Percentiles rank a stretch among this genome's conserved stretches.
phyloP scores from a whole-genome alignment of 1,284 basidiomycete genomes.

The Apiotrichum domesticum region DNA sequence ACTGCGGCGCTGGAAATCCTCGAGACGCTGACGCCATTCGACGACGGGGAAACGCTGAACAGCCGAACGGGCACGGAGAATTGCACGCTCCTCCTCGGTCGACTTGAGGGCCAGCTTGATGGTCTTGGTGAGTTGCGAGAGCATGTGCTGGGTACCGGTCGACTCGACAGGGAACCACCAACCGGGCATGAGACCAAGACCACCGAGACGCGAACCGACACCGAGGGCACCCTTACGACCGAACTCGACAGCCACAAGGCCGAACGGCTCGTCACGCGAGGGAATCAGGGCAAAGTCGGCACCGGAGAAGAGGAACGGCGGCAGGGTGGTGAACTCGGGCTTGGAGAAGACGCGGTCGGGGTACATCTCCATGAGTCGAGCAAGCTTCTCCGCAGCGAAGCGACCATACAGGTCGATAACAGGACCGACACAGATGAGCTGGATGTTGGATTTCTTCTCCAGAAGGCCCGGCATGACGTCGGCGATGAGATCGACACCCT shows the following conservation, averaged over 20 bases:
- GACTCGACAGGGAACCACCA: constrained; percentile 98
- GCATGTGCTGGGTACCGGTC: constrained; percentile 80
- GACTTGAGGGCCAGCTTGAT: constrained; percentile 89
- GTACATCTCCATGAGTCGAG: constrained; percentile 85
- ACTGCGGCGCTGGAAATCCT: constrained; percentile 84
- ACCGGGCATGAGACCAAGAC: constrained; percentile 91
- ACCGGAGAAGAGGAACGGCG: constrained; percentile 84
- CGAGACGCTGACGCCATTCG: constrained; percentile 89
- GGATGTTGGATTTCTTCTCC: constrained; percentile 76
- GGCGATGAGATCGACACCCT: constrained; percentile 89
- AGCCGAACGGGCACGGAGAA: constrained; percentile 82
- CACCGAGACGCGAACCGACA: constrained; percentile 84
- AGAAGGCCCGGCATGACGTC: constrained; percentile 84
- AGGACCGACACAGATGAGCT: constrained; percentile 80
- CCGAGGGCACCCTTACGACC: constrained; percentile 90
- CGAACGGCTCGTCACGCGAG: constrained; percentile 89
- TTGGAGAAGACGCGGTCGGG: constrained; percentile 88
- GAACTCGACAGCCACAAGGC: constrained; percentile 89
- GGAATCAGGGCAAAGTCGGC: constrained; percentile 91
- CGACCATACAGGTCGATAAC: constrained; percentile 90
- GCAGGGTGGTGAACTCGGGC: constrained; percentile 88
- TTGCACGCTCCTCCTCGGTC: constrained; percentile 78
- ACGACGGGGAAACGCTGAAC: constrained; percentile 93
- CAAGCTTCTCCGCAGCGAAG: constrained; percentile 86
- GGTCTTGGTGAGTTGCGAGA: constrained; percentile 88